phyloP scores from a whole-genome alignment of 495 filamentous ascomycete species.

The Hyaloscypha finlandica region DNA sequence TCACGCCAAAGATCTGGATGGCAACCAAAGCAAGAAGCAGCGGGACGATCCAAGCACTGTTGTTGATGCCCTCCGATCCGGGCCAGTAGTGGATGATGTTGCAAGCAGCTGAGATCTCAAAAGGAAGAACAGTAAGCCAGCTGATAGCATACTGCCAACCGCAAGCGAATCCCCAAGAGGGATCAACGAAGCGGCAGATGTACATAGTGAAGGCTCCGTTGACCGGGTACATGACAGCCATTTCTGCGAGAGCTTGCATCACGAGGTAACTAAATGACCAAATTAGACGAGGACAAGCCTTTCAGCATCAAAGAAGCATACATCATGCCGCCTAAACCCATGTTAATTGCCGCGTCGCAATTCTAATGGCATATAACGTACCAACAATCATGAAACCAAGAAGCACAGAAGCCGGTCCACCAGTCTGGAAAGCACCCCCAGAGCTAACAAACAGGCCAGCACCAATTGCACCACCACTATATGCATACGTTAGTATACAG shows the following conservation, averaged over 20 bases:
- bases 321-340: conserved; percentile 20
- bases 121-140: conserved; percentile 59
- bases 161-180: conserved; percentile 80
- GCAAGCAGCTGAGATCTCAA: conserved; percentile 55
- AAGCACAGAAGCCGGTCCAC: conserved; percentile 82
- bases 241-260: conserved; percentile 23
- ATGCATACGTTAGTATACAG: too few species aligned
- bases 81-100: conserved; percentile 61
- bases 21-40: conserved; percentile 71
- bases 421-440: conserved; percentile 70
- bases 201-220: conserved; percentile 66
- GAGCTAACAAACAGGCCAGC: conserved; percentile 65
- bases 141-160: conserved; percentile 73
- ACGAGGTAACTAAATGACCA: conserved; percentile 16
- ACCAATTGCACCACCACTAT: conserved; percentile 58
- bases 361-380: conserved; percentile 25
- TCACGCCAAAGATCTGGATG: conserved; percentile 86
- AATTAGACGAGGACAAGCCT: neutral
- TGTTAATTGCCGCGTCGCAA: neutral
- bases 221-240: conserved; percentile 51
- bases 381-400: conserved; percentile 82
- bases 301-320: neutral
- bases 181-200: conserved; percentile 76
- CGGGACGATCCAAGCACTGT: conserved; percentile 69
- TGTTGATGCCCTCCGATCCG: conserved; percentile 45